phyloP scores from a whole-genome alignment of 805 yeast species.

The Nakazawaea ishiwadae region DNA sequence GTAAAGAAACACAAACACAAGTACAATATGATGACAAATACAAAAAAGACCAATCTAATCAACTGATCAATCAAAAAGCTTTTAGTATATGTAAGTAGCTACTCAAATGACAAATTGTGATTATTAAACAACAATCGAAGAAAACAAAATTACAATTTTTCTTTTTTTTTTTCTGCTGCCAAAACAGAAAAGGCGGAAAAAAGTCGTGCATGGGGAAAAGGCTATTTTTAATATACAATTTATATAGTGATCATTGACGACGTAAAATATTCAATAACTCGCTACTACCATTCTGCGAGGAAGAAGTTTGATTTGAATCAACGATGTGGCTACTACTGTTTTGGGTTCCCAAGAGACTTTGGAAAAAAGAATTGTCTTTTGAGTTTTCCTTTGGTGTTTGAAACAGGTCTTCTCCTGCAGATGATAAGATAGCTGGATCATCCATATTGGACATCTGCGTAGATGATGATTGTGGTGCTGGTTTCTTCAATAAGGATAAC shows the following conservation, averaged over 20 bases:
- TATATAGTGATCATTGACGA: not conserved
- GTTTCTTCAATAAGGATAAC: slow-evolving; percentile 4
- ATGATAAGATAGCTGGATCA: not conserved
- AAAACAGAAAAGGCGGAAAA: too few relatives aligned
- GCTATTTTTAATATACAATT: not conserved
- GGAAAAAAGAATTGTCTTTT: not conserved
- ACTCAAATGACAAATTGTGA: too few relatives aligned
- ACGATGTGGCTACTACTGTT: not conserved
- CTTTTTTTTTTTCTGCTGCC: too few relatives aligned
- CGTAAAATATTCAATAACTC: not conserved
- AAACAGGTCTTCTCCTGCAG: too few relatives aligned
- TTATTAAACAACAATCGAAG: too few relatives aligned
- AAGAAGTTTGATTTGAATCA: not conserved
- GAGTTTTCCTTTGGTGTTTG: not conserved
- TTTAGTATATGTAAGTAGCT: too few relatives aligned
- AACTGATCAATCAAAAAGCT: too few relatives aligned
- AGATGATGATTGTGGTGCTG: not conserved
- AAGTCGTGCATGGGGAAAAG: too few relatives aligned
- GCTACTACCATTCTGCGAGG: not conserved
- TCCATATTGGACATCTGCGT: not conserved
- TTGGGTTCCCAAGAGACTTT: not conserved
- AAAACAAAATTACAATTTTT: too few relatives aligned
- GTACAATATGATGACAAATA: too few relatives aligned
- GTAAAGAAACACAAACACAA: too few relatives aligned
- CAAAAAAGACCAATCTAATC: too few relatives aligned